These are phyloP conservation scores for Tolypocladium paradoxum DNA, from an alignment of 2,329 filamentous ascomycete genomes.

Conservation along the genomic window DNA sequence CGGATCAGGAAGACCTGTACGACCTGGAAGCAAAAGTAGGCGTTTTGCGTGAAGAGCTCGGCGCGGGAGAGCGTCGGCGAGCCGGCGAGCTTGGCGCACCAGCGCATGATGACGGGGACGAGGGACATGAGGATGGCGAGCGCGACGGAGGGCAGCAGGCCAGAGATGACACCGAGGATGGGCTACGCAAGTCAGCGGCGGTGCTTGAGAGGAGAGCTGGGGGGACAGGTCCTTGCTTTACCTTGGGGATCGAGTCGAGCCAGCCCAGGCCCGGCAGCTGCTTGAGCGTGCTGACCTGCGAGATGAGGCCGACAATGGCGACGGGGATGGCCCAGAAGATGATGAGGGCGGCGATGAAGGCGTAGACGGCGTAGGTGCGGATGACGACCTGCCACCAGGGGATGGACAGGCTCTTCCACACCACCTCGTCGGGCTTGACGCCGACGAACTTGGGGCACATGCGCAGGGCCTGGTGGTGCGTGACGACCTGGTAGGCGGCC, in stretches of 20 bases:
- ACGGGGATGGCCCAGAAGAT: slow-evolving; percentile 76
- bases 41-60: slow-evolving; percentile 84
- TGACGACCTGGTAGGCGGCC: slow-evolving; percentile 68
- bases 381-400: slow-evolving; percentile 67
- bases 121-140: slow-evolving; percentile 75
- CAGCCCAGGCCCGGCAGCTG: slow-evolving; percentile 60
- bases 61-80: slow-evolving; percentile 68
- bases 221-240: no score
- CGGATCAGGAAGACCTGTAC: slow-evolving; percentile 89
- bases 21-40: slow-evolving; percentile 84
- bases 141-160: slow-evolving; percentile 68
- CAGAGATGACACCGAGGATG: slow-evolving; percentile 71
- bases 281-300: slow-evolving; percentile 67
- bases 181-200: slow-evolving; percentile 9
- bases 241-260: slow-evolving; percentile 56
- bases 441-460: slow-evolving; percentile 81
- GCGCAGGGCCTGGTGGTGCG: slow-evolving; percentile 71
- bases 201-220: no score
- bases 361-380: slow-evolving; percentile 52
- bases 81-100: slow-evolving; percentile 66
- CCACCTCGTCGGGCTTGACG: slow-evolving; percentile 66
- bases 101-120: slow-evolving; percentile 56
- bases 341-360: slow-evolving; percentile 60
- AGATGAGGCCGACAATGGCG: slow-evolving; percentile 71
- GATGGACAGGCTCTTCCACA: slow-evolving; percentile 69